These are phyloP conservation scores for Plenodomus tracheiphilus DNA, from an alignment of 2,329 filamentous ascomycete genomes.

Conservation along the genomic window DNA sequence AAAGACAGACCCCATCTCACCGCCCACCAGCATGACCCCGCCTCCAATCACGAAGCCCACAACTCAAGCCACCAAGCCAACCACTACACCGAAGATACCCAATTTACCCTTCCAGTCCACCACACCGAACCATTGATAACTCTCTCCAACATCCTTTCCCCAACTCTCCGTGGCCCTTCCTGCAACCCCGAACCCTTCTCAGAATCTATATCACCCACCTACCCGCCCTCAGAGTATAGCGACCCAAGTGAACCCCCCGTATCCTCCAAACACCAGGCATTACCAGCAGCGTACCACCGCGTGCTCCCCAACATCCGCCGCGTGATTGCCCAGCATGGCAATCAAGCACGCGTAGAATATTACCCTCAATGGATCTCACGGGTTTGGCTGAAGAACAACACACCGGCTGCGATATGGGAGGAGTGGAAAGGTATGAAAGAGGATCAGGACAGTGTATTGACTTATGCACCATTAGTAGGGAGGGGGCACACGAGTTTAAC, in stretches of 20 bases:
- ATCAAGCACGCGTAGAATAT: background rate
- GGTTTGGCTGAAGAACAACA: background rate
- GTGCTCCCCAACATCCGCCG: background rate
- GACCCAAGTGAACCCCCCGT: background rate
- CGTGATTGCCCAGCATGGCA: background rate
- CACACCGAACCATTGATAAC: too few species aligned
- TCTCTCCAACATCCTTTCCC: too few species aligned
- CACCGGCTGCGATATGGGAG: background rate
- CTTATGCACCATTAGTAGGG: background rate
- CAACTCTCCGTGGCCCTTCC: too few species aligned
- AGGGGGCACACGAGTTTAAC: background rate
- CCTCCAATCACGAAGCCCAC: too few species aligned
- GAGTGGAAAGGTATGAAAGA: background rate
- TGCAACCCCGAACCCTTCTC: too few species aligned
- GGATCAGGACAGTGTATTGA: background rate
- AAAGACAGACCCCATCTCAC: too few species aligned
- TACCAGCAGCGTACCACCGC: too few species aligned
- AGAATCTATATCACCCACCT: too few species aligned
- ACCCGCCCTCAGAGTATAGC: background rate
- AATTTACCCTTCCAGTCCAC: too few species aligned
- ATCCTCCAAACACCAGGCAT: background rate
- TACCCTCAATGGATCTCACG: background rate
- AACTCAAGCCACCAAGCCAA: too few species aligned
- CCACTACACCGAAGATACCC: too few species aligned
- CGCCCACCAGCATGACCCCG: too few species aligned